phyloP scores from a whole-genome alignment of 768 basidiomycete species.

The Boletus rubroflammeus region DNA sequence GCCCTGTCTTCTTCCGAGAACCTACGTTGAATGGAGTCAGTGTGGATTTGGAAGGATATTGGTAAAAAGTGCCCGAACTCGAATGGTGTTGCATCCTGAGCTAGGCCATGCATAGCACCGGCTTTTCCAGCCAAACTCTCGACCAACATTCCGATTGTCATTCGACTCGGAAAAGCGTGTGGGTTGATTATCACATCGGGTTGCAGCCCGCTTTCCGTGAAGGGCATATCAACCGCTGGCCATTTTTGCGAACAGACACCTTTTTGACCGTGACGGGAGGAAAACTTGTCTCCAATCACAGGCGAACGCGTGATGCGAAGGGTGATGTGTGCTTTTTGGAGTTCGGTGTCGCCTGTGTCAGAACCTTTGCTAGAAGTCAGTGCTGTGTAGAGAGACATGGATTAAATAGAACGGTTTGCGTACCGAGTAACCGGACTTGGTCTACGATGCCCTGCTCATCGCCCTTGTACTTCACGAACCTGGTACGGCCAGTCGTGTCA shows the following conservation, averaged over 20 bases:
- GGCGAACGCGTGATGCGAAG: conserved; percentile 91
- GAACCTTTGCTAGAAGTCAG: conserved; percentile 49
- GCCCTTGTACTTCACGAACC: conserved; percentile 92
- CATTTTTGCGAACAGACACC: conserved; percentile 99
- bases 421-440: conserved; percentile 86
- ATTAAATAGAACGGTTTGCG: conserved; percentile 14
- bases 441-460: conserved; percentile 90
- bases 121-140: conserved; percentile 99
- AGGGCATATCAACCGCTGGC: conserved; percentile 98
- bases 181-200: conserved; percentile 99
- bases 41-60: background rate
- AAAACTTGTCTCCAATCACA: conserved; percentile 99
- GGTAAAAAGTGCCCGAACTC: conserved; percentile 51
- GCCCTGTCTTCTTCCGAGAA: conserved; percentile 98
- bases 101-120: conserved; percentile 96
- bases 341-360: conserved; percentile 82
- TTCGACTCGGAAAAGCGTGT: conserved; percentile 97
- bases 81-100: conserved; percentile 98
- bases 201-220: conserved; percentile 97
- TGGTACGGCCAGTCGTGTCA: conserved; percentile 77
- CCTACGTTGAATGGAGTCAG: conserved; percentile 38
- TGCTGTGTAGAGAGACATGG: background rate
- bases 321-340: conserved; percentile 91
- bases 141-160: conserved; percentile 99
- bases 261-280: conserved; percentile 98